Conservation (phyloP, 345 rosid species). For the Syzygium aqueum region DNA sequence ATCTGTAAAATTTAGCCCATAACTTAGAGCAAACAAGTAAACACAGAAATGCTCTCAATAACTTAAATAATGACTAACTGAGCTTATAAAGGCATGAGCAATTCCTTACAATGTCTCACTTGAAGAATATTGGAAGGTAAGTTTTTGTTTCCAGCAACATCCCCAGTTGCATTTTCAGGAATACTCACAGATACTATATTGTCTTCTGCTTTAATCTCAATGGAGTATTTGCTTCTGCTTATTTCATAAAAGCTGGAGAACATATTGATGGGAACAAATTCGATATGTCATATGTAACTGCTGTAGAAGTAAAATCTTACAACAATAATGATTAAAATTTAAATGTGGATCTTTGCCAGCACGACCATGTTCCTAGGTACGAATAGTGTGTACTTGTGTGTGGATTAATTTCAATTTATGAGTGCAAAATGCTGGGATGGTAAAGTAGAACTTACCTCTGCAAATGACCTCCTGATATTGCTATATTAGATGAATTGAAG, state of each 20-base stretch:
- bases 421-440: background rate
- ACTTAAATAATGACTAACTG: background rate
- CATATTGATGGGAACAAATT: background rate
- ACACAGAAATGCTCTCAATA: background rate
- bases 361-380: background rate
- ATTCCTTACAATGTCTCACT: conserved; percentile 73
- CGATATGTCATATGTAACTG: background rate
- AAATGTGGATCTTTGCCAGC: background rate
- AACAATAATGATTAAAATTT: background rate
- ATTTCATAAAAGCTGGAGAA: conserved; percentile 60
- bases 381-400: background rate
- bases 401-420: background rate
- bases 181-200: conserved; percentile 36
- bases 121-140: conserved; percentile 59
- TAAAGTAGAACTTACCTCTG: conserved; percentile 41
- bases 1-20: conserved; percentile 33
- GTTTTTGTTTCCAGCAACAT: conserved; percentile 85
- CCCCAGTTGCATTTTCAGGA: conserved; percentile 74
- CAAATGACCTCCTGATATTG: conserved; percentile 72
- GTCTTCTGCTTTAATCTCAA: conserved; percentile 51
- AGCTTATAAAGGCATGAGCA: background rate
- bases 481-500: conserved; percentile 66
- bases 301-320: background rate
- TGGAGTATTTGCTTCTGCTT: conserved; percentile 44
- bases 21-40: background rate